Conservation (phyloP, 2,329 filamentous ascomycete species). For the Ceratocystis cubensis region DNA sequence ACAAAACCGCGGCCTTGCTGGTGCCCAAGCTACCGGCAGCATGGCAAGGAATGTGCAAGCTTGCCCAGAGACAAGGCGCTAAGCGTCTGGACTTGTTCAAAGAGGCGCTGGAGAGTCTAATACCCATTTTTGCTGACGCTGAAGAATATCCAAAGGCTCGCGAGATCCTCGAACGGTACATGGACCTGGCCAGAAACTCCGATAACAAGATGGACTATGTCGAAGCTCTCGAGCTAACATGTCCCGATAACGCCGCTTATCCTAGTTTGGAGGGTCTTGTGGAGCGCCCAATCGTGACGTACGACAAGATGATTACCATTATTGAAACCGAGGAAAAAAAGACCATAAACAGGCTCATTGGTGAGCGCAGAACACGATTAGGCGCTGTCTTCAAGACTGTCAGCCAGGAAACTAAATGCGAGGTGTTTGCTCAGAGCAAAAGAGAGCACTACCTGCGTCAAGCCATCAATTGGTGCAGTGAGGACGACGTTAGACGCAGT, state of each 20-base stretch:
- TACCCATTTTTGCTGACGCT: slow-evolving; percentile 56
- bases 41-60: slow-evolving; percentile 78
- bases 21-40: slow-evolving; percentile 69
- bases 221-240: slow-evolving; percentile 58
- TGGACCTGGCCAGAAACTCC: slow-evolving; percentile 57
- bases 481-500: slow-evolving; percentile 69
- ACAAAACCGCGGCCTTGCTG: slow-evolving; percentile 56
- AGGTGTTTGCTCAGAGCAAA: slow-evolving; percentile 63
- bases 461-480: slow-evolving; percentile 78
- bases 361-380: slow-evolving; percentile 73
- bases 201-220: slow-evolving; percentile 64
- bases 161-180: slow-evolving; percentile 65
- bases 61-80: slow-evolving; percentile 56
- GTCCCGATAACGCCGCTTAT: slow-evolving; percentile 75
- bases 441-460: slow-evolving; percentile 71
- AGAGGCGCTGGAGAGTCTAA: slow-evolving; percentile 49
- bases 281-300: slow-evolving; percentile 66
- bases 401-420: slow-evolving; percentile 72
- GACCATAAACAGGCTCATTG: slow-evolving; percentile 79
- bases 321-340: slow-evolving; percentile 78
- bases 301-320: slow-evolving; percentile 69
- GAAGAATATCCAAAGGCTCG: slow-evolving; percentile 53
- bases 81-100: slow-evolving; percentile 14
- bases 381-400: slow-evolving; percentile 76
- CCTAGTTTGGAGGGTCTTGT: slow-evolving; percentile 70